Evolutionary conservation across 2,329 filamentous ascomycete genomes (phyloP).

Genomic region (Aspergillus brasiliensis): DNA sequence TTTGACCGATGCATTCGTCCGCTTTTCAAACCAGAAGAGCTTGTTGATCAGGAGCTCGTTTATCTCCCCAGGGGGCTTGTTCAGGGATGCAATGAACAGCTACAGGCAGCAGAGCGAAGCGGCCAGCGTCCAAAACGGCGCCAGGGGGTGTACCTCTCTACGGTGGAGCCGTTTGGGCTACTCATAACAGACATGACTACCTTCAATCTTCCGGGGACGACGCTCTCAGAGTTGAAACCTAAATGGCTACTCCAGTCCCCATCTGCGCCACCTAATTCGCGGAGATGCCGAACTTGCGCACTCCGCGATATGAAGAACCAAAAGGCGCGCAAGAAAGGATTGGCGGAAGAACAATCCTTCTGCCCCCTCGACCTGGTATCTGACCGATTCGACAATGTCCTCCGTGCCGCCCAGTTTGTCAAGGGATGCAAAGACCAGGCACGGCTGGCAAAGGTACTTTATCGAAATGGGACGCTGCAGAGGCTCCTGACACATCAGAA

Average conservation of each 20-base stretch:
- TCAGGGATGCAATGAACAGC: conserved; percentile 55
- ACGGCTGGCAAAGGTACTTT: conserved; percentile 37
- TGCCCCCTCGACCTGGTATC: conserved; percentile 69
- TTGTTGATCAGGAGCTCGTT: conserved; percentile 61
- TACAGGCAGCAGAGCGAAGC: conserved; percentile 52
- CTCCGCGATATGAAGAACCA: conserved; percentile 52
- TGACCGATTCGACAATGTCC: conserved; percentile 45
- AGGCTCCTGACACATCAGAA: conserved; percentile 39
- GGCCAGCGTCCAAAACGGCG: conserved; percentile 52
- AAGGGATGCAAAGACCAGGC: conserved; percentile 41
- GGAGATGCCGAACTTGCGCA: conserved; percentile 76
- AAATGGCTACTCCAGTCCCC: conserved; percentile 82
- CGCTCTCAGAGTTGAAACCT: conserved; percentile 74
- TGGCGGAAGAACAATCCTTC: conserved; percentile 46
- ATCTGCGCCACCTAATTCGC: conserved; percentile 64
- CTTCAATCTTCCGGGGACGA: conserved; percentile 33
- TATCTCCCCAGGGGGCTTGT: conserved; percentile 48
- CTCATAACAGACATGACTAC: conserved; percentile 74
- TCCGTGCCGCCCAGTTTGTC: conserved; percentile 44
- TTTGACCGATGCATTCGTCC: conserved; percentile 51
- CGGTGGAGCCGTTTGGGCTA: conserved; percentile 64
- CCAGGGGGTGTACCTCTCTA: conserved; percentile 53
- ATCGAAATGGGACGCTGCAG: conserved; percentile 37
- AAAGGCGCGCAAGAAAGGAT: conserved; percentile 33
- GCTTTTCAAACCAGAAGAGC: conserved; percentile 56